These are phyloP conservation scores for Annulohypoxylon maeteangense DNA, from an alignment of 495 filamentous ascomycete species.

Conservation along the genomic window DNA sequence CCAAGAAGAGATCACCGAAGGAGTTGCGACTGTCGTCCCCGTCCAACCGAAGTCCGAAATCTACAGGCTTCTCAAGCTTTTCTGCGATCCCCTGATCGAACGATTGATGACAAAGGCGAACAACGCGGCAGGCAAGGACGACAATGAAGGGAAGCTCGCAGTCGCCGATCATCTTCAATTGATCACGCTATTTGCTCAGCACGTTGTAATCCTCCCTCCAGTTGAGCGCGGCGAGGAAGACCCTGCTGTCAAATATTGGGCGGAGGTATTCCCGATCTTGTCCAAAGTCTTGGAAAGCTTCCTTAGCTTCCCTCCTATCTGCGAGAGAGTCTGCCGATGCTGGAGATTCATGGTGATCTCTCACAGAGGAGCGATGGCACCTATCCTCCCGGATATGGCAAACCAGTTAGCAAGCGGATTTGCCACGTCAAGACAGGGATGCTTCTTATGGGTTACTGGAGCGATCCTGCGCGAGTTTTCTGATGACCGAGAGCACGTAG, in stretches of 20 bases:
- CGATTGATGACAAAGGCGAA: conserved; percentile 89
- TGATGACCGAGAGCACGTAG: conserved; percentile 85
- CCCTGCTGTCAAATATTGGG: conserved; percentile 94
- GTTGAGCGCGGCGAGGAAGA: conserved; percentile 78
- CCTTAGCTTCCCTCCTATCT: conserved; percentile 82
- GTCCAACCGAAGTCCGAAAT: conserved; percentile 83
- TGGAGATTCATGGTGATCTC: conserved; percentile 97
- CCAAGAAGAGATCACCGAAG: conserved; percentile 95
- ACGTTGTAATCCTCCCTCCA: conserved; percentile 75
- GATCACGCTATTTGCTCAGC: conserved; percentile 87
- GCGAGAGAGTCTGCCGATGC: conserved; percentile 92
- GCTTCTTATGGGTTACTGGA: conserved; percentile 96
- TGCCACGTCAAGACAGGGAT: conserved; percentile 85
- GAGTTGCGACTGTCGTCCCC: conserved; percentile 88
- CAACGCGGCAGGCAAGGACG: conserved; percentile 79
- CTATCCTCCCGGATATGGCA: conserved; percentile 84
- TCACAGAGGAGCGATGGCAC: conserved; percentile 87
- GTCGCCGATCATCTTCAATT: conserved; percentile 93
- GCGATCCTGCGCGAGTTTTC: conserved; percentile 96
- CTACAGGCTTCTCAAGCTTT: conserved; percentile 86
- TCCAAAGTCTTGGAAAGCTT: conserved; percentile 87
- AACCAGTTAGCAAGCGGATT: conserved; percentile 88
- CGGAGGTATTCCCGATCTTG: conserved; percentile 89
- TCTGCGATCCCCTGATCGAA: conserved; percentile 90
- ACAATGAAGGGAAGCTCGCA: conserved; percentile 80